Conservation (phyloP, 345 rosid species). For the Limnanthes douglasii region DNA sequence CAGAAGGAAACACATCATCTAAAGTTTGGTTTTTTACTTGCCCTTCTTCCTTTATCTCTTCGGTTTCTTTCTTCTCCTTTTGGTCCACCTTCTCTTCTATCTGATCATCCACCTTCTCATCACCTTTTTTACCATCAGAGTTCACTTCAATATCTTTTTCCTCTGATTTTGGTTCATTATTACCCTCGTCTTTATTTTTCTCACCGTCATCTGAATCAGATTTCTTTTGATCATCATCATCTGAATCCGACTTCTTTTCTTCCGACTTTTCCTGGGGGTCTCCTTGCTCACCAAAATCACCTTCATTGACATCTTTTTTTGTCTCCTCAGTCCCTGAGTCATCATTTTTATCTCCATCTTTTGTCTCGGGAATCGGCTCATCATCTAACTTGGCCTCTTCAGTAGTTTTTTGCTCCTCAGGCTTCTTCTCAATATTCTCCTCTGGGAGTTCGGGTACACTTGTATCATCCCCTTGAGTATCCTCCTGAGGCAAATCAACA, state of each 20-base stretch:
- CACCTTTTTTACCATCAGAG: slow-evolving; percentile 18
- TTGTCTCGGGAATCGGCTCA: slow-evolving; percentile 12
- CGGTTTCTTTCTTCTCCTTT: slow-evolving; percentile 22
- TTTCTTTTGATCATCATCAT: slow-evolving; percentile 25
- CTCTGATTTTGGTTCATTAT: slow-evolving; percentile 21
- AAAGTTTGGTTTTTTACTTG: slow-evolving; percentile 29
- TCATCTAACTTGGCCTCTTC: slow-evolving; percentile 25
- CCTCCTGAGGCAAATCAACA: slow-evolving; percentile 58
- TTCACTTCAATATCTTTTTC: slow-evolving; percentile 21
- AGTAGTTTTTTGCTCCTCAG: slow-evolving; percentile 11
- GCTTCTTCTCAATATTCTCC: slow-evolving; percentile 20
- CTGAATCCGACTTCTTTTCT: slow-evolving; percentile 20
- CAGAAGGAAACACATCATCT: slow-evolving; percentile 58
- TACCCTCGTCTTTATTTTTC: slow-evolving; percentile 16
- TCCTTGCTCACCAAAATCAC: slow-evolving; percentile 21
- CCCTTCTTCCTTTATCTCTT: slow-evolving; percentile 23
- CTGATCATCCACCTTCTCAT: slow-evolving; percentile 27
- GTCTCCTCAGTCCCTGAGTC: slow-evolving; percentile 18
- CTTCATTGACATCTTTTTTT: slow-evolving; percentile 19
- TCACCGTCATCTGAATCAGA: slow-evolving; percentile 17
- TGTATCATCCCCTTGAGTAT: slow-evolving; percentile 19
- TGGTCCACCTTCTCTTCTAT: slow-evolving; percentile 25
- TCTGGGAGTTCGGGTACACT: slow-evolving; percentile 23
- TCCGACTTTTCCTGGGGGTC: slow-evolving; percentile 25
- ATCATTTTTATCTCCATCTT: slow-evolving; percentile 18